Base-by-base conservation (phyloP, 2,329 filamentous ascomycete species). In the Bipolaris bicolor region DNA sequence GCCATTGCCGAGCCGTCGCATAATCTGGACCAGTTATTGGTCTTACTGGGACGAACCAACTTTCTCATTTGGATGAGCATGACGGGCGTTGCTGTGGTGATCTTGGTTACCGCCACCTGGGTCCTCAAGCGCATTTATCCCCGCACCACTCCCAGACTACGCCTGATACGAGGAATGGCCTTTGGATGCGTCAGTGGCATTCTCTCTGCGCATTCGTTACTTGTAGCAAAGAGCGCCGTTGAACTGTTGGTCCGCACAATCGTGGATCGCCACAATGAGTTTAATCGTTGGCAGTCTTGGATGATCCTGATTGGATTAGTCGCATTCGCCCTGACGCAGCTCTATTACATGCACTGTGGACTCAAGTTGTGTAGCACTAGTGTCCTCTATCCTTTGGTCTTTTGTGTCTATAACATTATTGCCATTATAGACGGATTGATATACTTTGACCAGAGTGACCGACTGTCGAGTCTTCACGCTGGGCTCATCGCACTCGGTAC, bases 401-500 rank as follows among this genome's bases (percentile, higher is more conserved):
- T 99, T 78, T 99, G 95, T 83, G 87, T 98, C 63, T 99, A 98
- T 83, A 99, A 99, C 82, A 97, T 99, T 71, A 93, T 98, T 71
- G 95, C 95, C 64, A 99, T 99, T 66, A 82, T 98, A 66, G 95
- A 99, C 77, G 95, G 95, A 31, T 83, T 99, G 66, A 97, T 99
- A 69, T 99, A 98, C 78, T 99, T 98, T 79, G 85, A 90, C 68
- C 95, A 99, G 77, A 90, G 89, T 51, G 89, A 92, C 63, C 84
- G 90, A 54, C 86, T 99, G 61, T 87, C 88, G 15, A 83, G 87
- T 0, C 78, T 95, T 2, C 88, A 91, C 70, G 94, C 90, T 15
- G 86, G 87, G 36, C 84, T 96, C 56, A 96, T 98, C 61, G 86
- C 92, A 0, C 77, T 99, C 1, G 95, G 95, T 10, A 98, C 94